Percentiles rank a stretch among this genome's conserved stretches.
Conservation (phyloP, 129 eudicot species). For the Sambucus nigra region DNA sequence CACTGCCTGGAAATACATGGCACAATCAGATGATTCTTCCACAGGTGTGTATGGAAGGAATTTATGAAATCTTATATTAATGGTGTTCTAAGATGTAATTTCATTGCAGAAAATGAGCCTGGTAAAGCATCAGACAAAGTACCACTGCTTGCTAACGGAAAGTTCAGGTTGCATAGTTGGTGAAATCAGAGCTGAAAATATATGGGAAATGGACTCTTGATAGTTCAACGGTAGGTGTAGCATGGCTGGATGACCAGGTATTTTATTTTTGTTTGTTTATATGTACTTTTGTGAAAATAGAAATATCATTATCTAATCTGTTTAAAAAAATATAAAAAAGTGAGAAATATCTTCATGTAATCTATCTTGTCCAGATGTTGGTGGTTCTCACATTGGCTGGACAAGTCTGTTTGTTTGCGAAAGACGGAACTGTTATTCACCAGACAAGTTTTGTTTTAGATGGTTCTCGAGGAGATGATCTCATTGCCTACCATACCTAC, state of each 20-base stretch:
- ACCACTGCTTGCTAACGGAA: slow-evolving; percentile 68
- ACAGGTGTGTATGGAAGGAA: slow-evolving; percentile 37
- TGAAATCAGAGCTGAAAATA: slow-evolving; percentile 66
- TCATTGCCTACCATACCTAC: slow-evolving; percentile 64
- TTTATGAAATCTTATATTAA: slow-evolving; percentile 9
- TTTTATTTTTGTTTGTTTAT: neutral
- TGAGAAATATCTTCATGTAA: slow-evolving; percentile 4
- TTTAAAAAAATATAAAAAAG: neutral
- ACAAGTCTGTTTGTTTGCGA: slow-evolving; percentile 68
- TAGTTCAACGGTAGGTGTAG: slow-evolving; percentile 72
- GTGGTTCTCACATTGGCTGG: slow-evolving; percentile 72
- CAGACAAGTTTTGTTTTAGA: slow-evolving; percentile 63
- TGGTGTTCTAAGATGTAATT: slow-evolving; percentile 11
- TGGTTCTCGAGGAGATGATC: slow-evolving; percentile 54
- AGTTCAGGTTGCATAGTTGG: slow-evolving; percentile 85
- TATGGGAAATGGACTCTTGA: slow-evolving; percentile 66
- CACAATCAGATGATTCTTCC: slow-evolving; percentile 37
- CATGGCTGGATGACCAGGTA: slow-evolving; percentile 93
- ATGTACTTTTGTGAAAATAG: neutral
- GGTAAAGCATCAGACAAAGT: slow-evolving; percentile 37
- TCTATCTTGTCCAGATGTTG: slow-evolving; percentile 51
- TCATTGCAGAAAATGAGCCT: slow-evolving; percentile 44
- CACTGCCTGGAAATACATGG: slow-evolving; percentile 82
- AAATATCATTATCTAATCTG: neutral
- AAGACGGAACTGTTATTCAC: slow-evolving; percentile 78